Conservation (phyloP, 2,329 filamentous ascomycete genomes). For the Cadophora malorum region DNA sequence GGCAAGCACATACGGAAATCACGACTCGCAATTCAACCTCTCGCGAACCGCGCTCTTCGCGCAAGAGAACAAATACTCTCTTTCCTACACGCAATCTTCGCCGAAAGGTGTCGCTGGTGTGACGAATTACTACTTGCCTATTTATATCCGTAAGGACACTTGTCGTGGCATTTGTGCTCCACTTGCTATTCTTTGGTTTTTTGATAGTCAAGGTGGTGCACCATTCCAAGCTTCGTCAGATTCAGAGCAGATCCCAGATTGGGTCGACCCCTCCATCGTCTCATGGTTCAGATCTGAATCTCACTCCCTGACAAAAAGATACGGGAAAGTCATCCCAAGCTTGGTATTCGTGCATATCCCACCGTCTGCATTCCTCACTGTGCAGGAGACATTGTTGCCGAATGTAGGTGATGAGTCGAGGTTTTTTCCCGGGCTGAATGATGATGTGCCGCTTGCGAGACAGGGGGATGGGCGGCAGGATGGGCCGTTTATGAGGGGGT, state of each 20-base stretch:
- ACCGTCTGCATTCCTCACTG: conserved; percentile 49
- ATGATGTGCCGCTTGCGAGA: conserved; percentile 48
- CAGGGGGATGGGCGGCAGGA: conserved; percentile 53
- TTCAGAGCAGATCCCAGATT: conserved; percentile 47
- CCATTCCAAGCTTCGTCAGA: conserved; percentile 49
- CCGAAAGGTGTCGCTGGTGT: conserved; percentile 51
- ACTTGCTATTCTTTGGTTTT: conserved; percentile 70
- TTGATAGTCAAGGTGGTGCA: conserved; percentile 68
- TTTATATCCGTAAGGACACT: conserved; percentile 48
- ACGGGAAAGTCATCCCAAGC: conserved; percentile 52
- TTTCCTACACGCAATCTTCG: conserved; percentile 52
- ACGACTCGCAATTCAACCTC: conserved; percentile 67
- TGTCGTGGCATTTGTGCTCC: conserved; percentile 47
- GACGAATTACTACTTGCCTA: conserved; percentile 61
- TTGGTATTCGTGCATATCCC: conserved; percentile 64
- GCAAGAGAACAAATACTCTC: conserved; percentile 47
- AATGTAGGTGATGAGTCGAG: conserved; percentile 39
- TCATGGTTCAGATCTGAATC: conserved; percentile 53
- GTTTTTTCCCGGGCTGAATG: conserved; percentile 55
- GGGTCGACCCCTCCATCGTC: conserved; percentile 53
- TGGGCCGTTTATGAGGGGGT: conserved; percentile 65
- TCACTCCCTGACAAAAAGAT: conserved; percentile 39
- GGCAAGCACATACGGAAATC: conserved; percentile 75
- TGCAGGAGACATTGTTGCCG: conserved; percentile 46
- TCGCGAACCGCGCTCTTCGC: conserved; percentile 52